These are phyloP conservation scores for Claviceps purpurea DNA, from an alignment of 2,329 filamentous ascomycete genomes.

Conservation along the genomic window DNA sequence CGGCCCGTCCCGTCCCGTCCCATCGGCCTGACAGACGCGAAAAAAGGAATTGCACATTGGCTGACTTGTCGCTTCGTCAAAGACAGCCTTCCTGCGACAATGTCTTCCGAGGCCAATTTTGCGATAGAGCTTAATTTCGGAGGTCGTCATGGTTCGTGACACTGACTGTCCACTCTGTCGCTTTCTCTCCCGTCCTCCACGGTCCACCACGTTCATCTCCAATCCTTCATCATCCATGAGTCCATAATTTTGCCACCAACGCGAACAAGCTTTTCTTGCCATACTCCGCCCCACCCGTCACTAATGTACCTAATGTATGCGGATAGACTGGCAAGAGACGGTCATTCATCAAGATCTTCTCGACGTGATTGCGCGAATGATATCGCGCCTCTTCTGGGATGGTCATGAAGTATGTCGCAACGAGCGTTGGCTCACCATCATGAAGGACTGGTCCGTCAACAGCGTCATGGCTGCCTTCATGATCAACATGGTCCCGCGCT, in stretches of 20 bases:
- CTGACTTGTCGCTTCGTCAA: background rate
- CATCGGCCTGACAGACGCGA: background rate
- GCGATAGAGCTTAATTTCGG: constrained; percentile 5
- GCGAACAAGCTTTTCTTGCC: too few species aligned
- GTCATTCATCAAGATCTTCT: constrained; percentile 2
- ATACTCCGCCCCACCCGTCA: background rate
- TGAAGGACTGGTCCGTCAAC: constrained; percentile 7
- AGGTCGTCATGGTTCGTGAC: background rate
- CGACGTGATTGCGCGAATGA: constrained; percentile 6
- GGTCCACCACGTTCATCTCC: too few species aligned
- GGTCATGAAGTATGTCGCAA: constrained; percentile 6
- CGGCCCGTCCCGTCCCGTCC: too few species aligned
- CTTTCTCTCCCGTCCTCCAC: background rate
- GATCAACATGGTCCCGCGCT: constrained; percentile 6
- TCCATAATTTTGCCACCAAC: background rate
- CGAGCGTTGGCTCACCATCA: constrained; percentile 4
- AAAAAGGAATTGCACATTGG: background rate
- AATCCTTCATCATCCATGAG: background rate
- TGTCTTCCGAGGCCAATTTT: constrained; percentile 7
- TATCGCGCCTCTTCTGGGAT: constrained; percentile 7
- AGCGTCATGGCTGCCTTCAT: constrained; percentile 7
- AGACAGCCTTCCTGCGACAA: constrained; percentile 4
- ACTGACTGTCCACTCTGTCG: background rate
- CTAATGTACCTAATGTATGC: background rate
- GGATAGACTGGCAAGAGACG: constrained; percentile 5